phyloP scores from a whole-genome alignment of 495 filamentous ascomycete genomes.

The Acidiella bohemica region DNA sequence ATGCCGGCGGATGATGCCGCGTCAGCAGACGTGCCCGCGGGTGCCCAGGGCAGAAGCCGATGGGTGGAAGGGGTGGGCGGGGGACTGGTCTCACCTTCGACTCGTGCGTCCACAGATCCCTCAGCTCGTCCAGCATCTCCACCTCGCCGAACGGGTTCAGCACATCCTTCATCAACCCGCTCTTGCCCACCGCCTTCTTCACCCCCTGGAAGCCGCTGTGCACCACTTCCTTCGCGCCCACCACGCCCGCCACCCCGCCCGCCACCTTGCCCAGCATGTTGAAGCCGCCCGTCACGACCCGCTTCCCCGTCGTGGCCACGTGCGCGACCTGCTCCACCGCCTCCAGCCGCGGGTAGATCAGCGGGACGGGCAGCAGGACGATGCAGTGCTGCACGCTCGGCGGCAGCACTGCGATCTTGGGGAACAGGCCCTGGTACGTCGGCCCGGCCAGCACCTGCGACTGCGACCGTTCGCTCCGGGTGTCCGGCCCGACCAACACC shows the following conservation, averaged over 20 bases:
- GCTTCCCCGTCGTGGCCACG: constrained; percentile 88
- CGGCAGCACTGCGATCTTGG: constrained; percentile 85
- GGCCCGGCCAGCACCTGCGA: constrained; percentile 89
- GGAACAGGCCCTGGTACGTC: constrained; percentile 94
- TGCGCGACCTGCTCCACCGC: constrained; percentile 79
- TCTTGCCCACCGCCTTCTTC: constrained; percentile 91
- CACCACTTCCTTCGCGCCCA: constrained; percentile 85
- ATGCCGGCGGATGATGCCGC: not conserved
- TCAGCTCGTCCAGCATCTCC: constrained; percentile 81
- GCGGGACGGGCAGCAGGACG: constrained; percentile 81
- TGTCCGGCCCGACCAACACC: constrained; percentile 78
- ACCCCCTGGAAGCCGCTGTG: constrained; percentile 82
- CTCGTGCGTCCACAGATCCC: constrained; percentile 97
- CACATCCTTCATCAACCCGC: constrained; percentile 83
- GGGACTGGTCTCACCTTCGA: constrained; percentile 48
- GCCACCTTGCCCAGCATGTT: constrained; percentile 90
- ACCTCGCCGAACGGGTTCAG: constrained; percentile 96
- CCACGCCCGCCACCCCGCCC: constrained; percentile 82
- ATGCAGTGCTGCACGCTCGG: constrained; percentile 89
- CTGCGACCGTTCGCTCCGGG: constrained; percentile 78
- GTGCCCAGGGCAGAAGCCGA: too few relatives aligned
- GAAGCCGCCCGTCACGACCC: constrained; percentile 86
- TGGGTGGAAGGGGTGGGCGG: too few relatives aligned
- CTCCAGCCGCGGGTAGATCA: constrained; percentile 84
- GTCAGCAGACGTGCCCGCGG: too few relatives aligned